These are phyloP conservation scores for Pseudozyma thailandica DNA, from an alignment of 1,284 basidiomycete genomes.

Conservation along the genomic window DNA sequence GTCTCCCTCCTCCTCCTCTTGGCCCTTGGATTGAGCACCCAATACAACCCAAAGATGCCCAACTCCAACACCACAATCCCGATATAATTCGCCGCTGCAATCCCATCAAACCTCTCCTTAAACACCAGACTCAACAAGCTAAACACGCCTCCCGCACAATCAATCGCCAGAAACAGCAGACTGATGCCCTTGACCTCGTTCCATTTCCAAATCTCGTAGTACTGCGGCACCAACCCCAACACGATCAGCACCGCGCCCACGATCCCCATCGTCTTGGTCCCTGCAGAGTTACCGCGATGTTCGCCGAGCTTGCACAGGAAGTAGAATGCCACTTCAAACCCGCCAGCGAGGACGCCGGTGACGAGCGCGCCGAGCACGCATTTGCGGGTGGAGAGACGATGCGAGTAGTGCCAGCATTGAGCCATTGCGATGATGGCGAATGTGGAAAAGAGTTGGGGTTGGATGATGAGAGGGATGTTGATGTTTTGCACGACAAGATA, in stretches of 20 bases:
- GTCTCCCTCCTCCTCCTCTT: slow-evolving; percentile 25
- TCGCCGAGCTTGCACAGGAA: slow-evolving; percentile 70
- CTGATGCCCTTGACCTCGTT: slow-evolving; percentile 80
- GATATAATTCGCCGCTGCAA: slow-evolving; percentile 74
- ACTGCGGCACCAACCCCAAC: slow-evolving; percentile 74
- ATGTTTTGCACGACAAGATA: slow-evolving; percentile 77
- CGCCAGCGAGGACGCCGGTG: slow-evolving; percentile 72
- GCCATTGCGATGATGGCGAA: slow-evolving; percentile 73
- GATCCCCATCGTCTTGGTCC: slow-evolving; percentile 76
- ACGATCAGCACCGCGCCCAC: slow-evolving; percentile 75
- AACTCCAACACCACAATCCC: slow-evolving; percentile 74
- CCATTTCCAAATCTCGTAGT: slow-evolving; percentile 77
- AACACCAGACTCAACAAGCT: slow-evolving; percentile 77
- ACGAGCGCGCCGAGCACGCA: slow-evolving; percentile 69
- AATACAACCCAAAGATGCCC: slow-evolving; percentile 73
- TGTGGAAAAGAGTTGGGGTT: slow-evolving; percentile 79
- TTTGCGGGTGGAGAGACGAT: slow-evolving; percentile 65
- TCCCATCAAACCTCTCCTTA: slow-evolving; percentile 75
- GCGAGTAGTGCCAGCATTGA: slow-evolving; percentile 76
- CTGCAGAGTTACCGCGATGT: slow-evolving; percentile 71
- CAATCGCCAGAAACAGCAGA: slow-evolving; percentile 77
- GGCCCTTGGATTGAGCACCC: slow-evolving; percentile 74
- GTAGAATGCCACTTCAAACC: slow-evolving; percentile 75
- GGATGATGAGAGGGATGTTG: slow-evolving; percentile 77
- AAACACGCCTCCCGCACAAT: slow-evolving; percentile 79